Conservation (phyloP, 257 asterid genomes). For the Buddleja alternifolia region DNA sequence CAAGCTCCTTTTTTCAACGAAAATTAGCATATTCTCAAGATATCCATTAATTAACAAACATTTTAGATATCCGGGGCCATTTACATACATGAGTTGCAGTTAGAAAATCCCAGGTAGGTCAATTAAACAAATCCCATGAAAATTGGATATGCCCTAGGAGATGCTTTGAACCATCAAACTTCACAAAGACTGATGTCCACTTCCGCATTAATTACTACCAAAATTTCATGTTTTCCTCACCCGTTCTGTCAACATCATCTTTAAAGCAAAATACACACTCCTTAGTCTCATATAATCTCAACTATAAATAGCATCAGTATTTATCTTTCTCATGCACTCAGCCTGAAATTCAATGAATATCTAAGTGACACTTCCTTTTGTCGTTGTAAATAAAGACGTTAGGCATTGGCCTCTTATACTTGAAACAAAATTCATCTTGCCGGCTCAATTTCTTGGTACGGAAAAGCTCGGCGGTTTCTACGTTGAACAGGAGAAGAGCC, state of each 20-base stretch:
- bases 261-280: slow-evolving; percentile 5
- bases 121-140: slow-evolving; percentile 31
- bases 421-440: slow-evolving; percentile 5
- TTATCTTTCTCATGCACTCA: slow-evolving; percentile 13
- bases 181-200: slow-evolving; percentile 32
- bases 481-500: slow-evolving; percentile 44
- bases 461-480: slow-evolving; percentile 54
- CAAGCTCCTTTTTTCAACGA: not conserved
- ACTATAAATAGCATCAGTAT: slow-evolving; percentile 15
- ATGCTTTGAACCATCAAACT: slow-evolving; percentile 46
- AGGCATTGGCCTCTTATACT: not conserved
- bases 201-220: slow-evolving; percentile 19
- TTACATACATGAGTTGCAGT: slow-evolving; percentile 31
- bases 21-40: slow-evolving; percentile 21
- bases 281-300: slow-evolving; percentile 5
- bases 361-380: not conserved
- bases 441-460: slow-evolving; percentile 34
- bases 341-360: not conserved
- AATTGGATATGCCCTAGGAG: slow-evolving; percentile 49
- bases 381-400: not conserved
- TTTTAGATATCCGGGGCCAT: slow-evolving; percentile 31
- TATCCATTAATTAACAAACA: slow-evolving; percentile 14
- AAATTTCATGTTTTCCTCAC: slow-evolving; percentile 23
- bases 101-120: slow-evolving; percentile 26
- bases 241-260: slow-evolving; percentile 34